phyloP scores from a whole-genome alignment of 129 eudicot genomes.

The Lactuca saligna region DNA sequence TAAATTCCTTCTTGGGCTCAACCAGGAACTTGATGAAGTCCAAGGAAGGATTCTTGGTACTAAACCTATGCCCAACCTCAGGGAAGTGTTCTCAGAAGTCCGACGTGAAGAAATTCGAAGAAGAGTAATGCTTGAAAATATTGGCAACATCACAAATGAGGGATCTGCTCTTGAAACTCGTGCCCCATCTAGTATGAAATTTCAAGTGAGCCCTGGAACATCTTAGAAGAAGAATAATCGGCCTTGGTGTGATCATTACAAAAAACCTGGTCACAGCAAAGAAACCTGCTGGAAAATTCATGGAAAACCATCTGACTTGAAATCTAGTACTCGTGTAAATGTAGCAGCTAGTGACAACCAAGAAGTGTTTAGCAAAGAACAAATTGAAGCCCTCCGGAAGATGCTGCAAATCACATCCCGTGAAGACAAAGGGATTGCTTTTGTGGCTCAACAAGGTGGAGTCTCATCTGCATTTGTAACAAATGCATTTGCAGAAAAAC shows the following conservation, averaged over 20 bases:
- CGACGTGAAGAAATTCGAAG: not conserved
- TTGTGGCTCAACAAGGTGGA: not conserved
- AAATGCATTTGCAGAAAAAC: not conserved
- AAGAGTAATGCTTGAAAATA: not conserved
- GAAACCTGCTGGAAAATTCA: not conserved
- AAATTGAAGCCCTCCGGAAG: not conserved
- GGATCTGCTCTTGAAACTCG: not conserved
- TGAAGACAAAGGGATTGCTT: not conserved
- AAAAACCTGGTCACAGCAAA: not conserved
- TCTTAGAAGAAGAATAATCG: not conserved
- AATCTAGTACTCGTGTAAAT: not conserved
- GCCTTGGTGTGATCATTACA: not conserved
- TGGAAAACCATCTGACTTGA: not conserved
- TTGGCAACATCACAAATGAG: not conserved
- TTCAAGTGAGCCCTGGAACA: not conserved
- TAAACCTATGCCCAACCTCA: not conserved
- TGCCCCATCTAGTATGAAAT: too few relatives aligned
- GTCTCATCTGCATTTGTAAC: not conserved
- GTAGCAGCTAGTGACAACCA: not conserved
- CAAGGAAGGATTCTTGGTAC: not conserved
- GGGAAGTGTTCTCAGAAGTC: not conserved
- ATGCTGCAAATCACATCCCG: not conserved
- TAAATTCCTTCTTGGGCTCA: constrained; percentile 1
- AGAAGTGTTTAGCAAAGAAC: not conserved
- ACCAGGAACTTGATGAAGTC: not conserved